phyloP scores from a whole-genome alignment of 1,284 basidiomycete genomes.

The Sporisorium exsertum region DNA sequence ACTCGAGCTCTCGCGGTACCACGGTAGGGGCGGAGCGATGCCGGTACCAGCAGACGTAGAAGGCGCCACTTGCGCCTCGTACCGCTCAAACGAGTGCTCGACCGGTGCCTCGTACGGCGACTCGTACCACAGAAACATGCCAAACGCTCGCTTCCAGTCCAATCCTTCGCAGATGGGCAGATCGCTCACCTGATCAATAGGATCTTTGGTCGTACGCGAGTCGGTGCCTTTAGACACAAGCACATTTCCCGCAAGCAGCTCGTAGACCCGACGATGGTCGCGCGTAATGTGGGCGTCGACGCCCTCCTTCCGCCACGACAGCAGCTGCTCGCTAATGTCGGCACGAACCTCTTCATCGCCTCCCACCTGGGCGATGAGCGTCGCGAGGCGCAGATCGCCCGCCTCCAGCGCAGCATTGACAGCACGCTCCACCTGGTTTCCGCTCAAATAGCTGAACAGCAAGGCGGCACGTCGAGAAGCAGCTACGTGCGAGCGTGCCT shows the following conservation, averaged over 20 bases:
- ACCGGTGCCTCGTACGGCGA: constrained; percentile 80
- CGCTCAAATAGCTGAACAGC: constrained; percentile 83
- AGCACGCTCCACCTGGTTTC: constrained; percentile 87
- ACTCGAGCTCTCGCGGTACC: constrained; percentile 58
- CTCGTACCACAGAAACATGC: constrained; percentile 90
- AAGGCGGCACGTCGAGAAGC: constrained; percentile 56
- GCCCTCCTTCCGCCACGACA: constrained; percentile 84
- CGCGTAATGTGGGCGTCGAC: constrained; percentile 79
- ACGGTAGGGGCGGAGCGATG: constrained; percentile 68
- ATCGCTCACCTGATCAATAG: constrained; percentile 75
- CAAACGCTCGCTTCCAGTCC: constrained; percentile 96
- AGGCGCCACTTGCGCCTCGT: constrained; percentile 72
- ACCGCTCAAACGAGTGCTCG: constrained; percentile 78
- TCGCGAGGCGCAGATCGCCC: constrained; percentile 86
- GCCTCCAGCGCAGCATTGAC: constrained; percentile 80
- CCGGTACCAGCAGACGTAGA: constrained; percentile 22
- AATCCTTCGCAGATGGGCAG: constrained; percentile 81
- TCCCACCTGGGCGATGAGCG: constrained; percentile 88
- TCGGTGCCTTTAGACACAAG: constrained; percentile 75
- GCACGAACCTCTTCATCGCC: constrained; percentile 82
- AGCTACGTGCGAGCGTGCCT: constrained; percentile 64
- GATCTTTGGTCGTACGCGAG: constrained; percentile 71
- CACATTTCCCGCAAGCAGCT: constrained; percentile 83
- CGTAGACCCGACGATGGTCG: constrained; percentile 83
- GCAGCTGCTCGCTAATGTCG: constrained; percentile 82